Conservation (phyloP, 148 eudicot genomes). For the Heliosperma pusillum region DNA sequence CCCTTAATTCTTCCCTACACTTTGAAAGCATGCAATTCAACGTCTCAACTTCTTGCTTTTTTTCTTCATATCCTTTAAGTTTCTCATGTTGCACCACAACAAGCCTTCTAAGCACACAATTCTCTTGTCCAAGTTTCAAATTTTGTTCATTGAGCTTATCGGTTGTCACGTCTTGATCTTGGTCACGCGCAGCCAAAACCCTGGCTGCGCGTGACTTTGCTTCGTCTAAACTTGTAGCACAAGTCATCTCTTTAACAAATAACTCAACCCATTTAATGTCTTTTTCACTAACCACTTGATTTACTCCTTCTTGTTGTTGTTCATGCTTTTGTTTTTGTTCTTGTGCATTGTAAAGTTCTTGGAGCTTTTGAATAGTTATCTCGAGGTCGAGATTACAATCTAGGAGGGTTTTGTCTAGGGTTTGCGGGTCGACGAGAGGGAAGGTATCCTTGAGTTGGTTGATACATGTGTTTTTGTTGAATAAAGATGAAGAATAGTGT, state of each 20-base stretch:
- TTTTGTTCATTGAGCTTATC: background rate
- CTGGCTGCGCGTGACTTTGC: constrained; percentile 4
- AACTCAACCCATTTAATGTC: background rate
- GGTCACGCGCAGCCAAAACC: background rate
- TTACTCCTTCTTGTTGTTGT: too few relatives aligned
- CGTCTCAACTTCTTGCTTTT: background rate
- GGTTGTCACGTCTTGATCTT: background rate
- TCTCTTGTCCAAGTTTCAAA: background rate
- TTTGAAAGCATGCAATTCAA: background rate
- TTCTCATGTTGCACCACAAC: background rate
- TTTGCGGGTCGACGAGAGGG: background rate
- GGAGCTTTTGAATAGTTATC: background rate
- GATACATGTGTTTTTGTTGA: background rate
- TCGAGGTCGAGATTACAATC: constrained; percentile 6
- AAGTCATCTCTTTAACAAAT: background rate
- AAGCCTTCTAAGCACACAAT: background rate
- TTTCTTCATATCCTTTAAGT: background rate
- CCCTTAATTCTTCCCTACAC: background rate
- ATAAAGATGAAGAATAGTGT: background rate
- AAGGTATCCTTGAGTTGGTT: background rate
- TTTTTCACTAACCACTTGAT: background rate
- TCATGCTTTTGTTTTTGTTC: too few relatives aligned
- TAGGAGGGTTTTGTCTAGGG: constrained; percentile 2
- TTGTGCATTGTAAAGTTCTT: too few relatives aligned
- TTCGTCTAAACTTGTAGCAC: background rate